Percentiles rank a stretch among this genome's conserved stretches.
Conservation (phyloP, 805 yeast species). For the Candida ponderosae region DNA sequence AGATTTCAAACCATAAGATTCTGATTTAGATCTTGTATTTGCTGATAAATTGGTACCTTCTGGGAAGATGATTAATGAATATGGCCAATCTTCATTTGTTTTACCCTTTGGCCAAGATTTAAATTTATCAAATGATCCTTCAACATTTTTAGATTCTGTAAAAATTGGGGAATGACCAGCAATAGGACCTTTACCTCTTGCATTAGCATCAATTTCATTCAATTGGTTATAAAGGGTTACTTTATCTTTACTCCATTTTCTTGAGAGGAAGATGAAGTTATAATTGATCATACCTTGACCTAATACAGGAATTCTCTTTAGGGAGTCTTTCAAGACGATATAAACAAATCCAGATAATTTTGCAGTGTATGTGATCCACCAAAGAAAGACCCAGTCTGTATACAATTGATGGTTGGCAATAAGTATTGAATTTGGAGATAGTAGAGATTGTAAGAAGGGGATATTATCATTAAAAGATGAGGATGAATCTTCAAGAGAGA, state of each 20-base stretch:
- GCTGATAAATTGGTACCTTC: slow-evolving; percentile 87
- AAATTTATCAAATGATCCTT: slow-evolving; percentile 12
- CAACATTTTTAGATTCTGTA: slow-evolving; percentile 12
- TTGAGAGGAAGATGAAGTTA: slow-evolving; percentile 68
- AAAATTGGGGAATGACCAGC: slow-evolving; percentile 24
- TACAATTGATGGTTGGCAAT: slow-evolving; percentile 93
- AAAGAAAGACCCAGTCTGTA: slow-evolving; percentile 85
- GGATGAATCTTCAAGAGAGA: slow-evolving; percentile 12
- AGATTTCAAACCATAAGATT: slow-evolving; percentile 45
- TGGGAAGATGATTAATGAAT: slow-evolving; percentile 75
- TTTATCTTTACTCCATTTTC: slow-evolving; percentile 84
- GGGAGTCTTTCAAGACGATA: slow-evolving; percentile 73
- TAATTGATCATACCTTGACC: slow-evolving; percentile 83
- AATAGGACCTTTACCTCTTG: slow-evolving; percentile 48
- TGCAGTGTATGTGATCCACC: slow-evolving; percentile 78
- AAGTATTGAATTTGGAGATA: slow-evolving; percentile 49
- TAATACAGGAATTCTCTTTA: slow-evolving; percentile 60
- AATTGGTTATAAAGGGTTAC: slow-evolving; percentile 47
- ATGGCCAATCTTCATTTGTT: slow-evolving; percentile 37
- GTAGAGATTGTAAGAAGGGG: slow-evolving; percentile 11
- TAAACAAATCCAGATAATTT: slow-evolving; percentile 55
- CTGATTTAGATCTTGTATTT: slow-evolving; percentile 52
- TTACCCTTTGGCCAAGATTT: slow-evolving; percentile 20
- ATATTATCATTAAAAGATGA: slow-evolving; percentile 5
- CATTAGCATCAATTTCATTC: slow-evolving; percentile 49